Evolutionary conservation across 108 stramenopile species (phyloP).

Genomic region (Cyclotella cryptica): DNA sequence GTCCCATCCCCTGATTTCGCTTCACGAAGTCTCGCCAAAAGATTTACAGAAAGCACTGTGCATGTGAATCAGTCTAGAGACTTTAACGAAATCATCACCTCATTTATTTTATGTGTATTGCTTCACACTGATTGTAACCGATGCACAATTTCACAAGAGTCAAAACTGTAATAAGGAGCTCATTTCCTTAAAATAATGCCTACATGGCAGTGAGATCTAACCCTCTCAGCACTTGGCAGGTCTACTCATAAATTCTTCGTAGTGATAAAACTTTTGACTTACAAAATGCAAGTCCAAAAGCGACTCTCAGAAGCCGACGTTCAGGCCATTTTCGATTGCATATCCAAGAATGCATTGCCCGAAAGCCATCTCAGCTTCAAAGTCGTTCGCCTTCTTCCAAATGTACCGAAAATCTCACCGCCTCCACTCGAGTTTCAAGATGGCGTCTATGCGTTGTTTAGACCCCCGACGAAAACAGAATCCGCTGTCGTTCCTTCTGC

Average conservation of each 20-base stretch:
- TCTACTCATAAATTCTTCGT: not conserved
- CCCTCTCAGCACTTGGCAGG: no score
- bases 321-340: not conserved
- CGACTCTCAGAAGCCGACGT: constrained; percentile 3
- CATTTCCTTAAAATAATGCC: no score
- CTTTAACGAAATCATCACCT: no score
- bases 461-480: not conserved
- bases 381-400: not conserved
- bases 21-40: no score
- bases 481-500: not conserved
- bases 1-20: no score
- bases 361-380: constrained; percentile 4
- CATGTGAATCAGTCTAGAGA: no score
- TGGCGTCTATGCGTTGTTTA: not conserved
- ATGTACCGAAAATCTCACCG: not conserved
- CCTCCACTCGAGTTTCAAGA: not conserved
- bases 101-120: no score
- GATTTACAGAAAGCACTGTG: no score
- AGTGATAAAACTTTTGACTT: not conserved
- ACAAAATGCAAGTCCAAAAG: not conserved
- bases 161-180: no score
- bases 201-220: no score
- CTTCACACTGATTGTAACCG: no score
- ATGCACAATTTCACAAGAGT: no score
- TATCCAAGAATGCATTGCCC: not conserved